Evolutionary conservation across 164 flowering plant species (phyloP).

Genomic region (Vitis rupestris): DNA sequence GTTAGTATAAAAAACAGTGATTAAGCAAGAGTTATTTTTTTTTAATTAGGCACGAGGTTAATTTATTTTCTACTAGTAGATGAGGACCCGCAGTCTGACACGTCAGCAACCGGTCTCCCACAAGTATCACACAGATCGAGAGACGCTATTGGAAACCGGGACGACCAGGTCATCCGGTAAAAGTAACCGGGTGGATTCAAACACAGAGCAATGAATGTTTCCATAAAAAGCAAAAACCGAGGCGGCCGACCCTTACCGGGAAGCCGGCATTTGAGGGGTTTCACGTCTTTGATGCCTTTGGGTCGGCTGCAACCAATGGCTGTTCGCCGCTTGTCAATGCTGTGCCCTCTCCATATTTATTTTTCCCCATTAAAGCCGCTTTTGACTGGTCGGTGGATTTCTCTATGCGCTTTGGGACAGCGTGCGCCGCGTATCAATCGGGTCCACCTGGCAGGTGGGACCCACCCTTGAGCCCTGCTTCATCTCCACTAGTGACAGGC

Average conservation of each 20-base stretch:
- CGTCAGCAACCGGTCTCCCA: not conserved
- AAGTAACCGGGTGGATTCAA: not conserved
- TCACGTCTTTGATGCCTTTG: not conserved
- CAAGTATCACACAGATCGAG: constrained; percentile 1
- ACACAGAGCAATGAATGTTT: not conserved
- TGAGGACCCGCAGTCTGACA: not conserved
- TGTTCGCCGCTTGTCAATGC: too few relatives aligned
- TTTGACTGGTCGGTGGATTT: not conserved
- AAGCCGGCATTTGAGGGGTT: too few relatives aligned
- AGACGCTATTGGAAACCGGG: not conserved
- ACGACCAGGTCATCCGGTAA: constrained; percentile 6
- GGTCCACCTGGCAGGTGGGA: too few relatives aligned
- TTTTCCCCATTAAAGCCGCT: not conserved
- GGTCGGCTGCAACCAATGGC: not conserved
- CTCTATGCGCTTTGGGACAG: not conserved
- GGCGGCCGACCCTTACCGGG: not conserved
- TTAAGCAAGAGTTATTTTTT: too few relatives aligned
- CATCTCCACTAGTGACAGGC: too few relatives aligned
- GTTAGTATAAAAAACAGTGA: too few relatives aligned
- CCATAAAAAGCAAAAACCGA: not conserved
- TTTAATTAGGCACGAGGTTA: too few relatives aligned
- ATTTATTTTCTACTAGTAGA: too few relatives aligned
- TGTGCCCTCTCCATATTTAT: not conserved
- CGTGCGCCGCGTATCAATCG: too few relatives aligned
- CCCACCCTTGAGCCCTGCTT: too few relatives aligned